Evolutionary conservation across 2,329 filamentous ascomycete genomes (phyloP).

Genomic region (Pseudogymnoascus sp.): DNA sequence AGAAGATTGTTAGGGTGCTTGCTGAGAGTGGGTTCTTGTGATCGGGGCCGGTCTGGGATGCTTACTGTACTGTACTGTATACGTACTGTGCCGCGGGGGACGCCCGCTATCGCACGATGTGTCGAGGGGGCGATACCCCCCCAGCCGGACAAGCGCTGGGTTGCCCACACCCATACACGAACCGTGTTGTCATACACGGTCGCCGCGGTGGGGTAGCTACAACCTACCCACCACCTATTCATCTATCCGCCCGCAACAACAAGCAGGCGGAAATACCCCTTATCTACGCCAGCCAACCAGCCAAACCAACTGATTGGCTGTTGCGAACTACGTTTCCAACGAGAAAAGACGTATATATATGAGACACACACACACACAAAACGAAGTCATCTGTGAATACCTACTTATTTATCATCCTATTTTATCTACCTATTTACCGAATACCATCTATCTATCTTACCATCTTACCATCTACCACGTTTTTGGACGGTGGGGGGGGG

Average conservation of each 20-base stretch:
- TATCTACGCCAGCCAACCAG: neutral
- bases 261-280: no score
- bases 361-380: neutral
- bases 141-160: no score
- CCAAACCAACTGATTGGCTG: no score
- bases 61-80: slow-evolving; percentile 16
- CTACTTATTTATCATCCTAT: neutral
- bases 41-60: neutral
- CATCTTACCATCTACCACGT: neutral
- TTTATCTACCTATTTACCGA: neutral
- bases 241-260: no score
- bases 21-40: slow-evolving; percentile 7
- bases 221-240: no score
- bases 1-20: slow-evolving; percentile 89
- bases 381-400: neutral
- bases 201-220: no score
- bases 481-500: neutral
- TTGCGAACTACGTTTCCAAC: neutral
- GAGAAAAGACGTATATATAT: neutral
- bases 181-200: neutral
- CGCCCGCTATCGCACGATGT: no score
- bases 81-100: neutral
- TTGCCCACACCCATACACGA: no score
- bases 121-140: neutral
- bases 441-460: neutral